A percentile compares a stretch with the other conserved stretches of the same genome.
Evolutionary conservation across 1,284 basidiomycete species (phyloP).

Genomic region (Malassezia globosa): DNA sequence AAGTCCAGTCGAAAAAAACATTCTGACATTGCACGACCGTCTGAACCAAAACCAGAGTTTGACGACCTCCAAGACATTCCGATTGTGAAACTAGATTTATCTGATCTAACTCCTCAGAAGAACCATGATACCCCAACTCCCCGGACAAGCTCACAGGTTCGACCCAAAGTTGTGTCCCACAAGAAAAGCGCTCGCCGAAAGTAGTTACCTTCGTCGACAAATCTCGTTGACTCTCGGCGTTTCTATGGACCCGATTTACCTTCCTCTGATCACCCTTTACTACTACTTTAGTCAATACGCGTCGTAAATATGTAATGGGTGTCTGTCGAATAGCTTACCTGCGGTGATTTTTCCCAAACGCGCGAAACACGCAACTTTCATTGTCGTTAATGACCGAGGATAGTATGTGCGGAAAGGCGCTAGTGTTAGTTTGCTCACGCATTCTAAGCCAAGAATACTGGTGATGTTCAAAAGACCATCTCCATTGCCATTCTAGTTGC

Average conservation of each 20-base stretch:
- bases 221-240: no score
- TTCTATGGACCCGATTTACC: no score
- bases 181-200: conserved; percentile 11
- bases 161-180: conserved; percentile 14
- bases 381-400: conserved; percentile 2
- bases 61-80: conserved; percentile 34
- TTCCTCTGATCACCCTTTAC: no score
- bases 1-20: background rate
- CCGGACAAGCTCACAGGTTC: background rate
- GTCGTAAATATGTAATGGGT: no score
- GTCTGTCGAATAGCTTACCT: no score
- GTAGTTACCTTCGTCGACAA: no score
- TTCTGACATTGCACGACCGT: background rate
- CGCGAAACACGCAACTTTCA: no score
- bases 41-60: background rate
- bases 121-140: background rate
- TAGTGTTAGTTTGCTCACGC: background rate
- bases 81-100: conserved; percentile 32
- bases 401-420: background rate
- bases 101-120: conserved; percentile 11
- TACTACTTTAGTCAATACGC: no score
- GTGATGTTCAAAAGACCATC: conserved; percentile 22
- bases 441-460: conserved; percentile 1
- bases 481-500: conserved; percentile 34
- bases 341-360: background rate